Evolutionary conservation across 202 grass and related monocot species (phyloP).

Genomic region (Saccharum hybrid): DNA sequence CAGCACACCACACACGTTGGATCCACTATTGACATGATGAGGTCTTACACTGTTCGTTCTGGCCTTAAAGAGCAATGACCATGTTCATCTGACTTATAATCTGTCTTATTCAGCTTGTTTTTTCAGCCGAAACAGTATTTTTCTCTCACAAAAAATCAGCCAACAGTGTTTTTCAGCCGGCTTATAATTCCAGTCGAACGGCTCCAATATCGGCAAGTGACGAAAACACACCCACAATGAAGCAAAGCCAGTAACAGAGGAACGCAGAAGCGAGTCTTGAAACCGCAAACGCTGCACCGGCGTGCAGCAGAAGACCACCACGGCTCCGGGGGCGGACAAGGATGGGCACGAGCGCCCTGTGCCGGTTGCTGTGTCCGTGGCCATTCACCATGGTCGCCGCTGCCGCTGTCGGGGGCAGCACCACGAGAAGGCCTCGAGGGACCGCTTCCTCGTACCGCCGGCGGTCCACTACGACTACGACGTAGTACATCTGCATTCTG

Average conservation of each 20-base stretch:
- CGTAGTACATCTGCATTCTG: background rate
- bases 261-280: background rate
- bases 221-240: background rate
- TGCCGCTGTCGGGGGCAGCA: background rate
- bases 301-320: too few relatives aligned
- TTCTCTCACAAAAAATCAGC: too few relatives aligned
- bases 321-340: background rate
- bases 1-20: background rate
- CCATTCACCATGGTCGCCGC: background rate
- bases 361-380: background rate
- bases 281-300: background rate
- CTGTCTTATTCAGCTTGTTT: too few relatives aligned
- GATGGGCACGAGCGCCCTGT: background rate
- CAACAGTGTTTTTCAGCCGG: too few relatives aligned
- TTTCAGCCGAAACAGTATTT: too few relatives aligned
- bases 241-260: background rate
- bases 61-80: background rate
- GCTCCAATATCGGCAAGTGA: background rate
- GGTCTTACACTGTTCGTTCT: background rate
- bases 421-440: conserved; percentile 28
- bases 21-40: background rate
- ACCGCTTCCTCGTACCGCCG: conserved; percentile 28
- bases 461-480: background rate
- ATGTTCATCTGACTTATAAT: too few relatives aligned
- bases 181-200: too few relatives aligned